Evolutionary conservation across 1,139 yeast genomes (phyloP).

Genomic region (Candida sp.): DNA sequence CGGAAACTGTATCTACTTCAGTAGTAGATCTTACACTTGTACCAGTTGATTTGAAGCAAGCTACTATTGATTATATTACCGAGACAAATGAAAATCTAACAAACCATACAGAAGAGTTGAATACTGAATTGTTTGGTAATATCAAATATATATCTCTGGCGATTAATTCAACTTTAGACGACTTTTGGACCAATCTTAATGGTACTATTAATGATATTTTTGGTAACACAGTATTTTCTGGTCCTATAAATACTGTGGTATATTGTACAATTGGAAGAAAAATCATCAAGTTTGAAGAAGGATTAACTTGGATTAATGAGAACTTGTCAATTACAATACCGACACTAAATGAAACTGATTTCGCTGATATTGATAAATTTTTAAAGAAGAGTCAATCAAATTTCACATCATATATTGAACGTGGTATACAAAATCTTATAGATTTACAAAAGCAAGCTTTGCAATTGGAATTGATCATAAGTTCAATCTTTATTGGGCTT

Average conservation of each 20-base stretch:
- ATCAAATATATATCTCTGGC: constrained; percentile 47
- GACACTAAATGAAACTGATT: constrained; percentile 3
- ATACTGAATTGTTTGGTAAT: constrained; percentile 66
- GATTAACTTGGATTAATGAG: constrained; percentile 74
- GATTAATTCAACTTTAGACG: constrained; percentile 48
- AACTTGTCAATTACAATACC: constrained; percentile 65
- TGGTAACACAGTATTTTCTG: constrained; percentile 62
- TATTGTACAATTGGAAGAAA: constrained; percentile 80
- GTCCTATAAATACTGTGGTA: constrained; percentile 63
- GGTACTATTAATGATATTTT: constrained; percentile 42
- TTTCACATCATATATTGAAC: constrained; percentile 1
- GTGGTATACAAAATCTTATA: constrained; percentile 19
- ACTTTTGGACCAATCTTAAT: constrained; percentile 26
- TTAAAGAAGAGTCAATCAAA: neutral
- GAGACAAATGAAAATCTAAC: constrained; percentile 21
- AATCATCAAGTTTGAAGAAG: constrained; percentile 59
- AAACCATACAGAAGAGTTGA: constrained; percentile 41
- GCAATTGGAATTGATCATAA: constrained; percentile 42
- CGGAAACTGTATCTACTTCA: constrained; percentile 2
- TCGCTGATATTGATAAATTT: constrained; percentile 1
- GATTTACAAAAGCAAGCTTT: constrained; percentile 31
- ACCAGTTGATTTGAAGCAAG: constrained; percentile 3
- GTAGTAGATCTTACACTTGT: neutral
- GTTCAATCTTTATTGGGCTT: constrained; percentile 37
- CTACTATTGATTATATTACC: constrained; percentile 13